Percentiles rank a stretch among this genome's conserved stretches.
phyloP scores from a whole-genome alignment of 2,329 filamentous ascomycete genomes.

The Fusarium mexicanum region DNA sequence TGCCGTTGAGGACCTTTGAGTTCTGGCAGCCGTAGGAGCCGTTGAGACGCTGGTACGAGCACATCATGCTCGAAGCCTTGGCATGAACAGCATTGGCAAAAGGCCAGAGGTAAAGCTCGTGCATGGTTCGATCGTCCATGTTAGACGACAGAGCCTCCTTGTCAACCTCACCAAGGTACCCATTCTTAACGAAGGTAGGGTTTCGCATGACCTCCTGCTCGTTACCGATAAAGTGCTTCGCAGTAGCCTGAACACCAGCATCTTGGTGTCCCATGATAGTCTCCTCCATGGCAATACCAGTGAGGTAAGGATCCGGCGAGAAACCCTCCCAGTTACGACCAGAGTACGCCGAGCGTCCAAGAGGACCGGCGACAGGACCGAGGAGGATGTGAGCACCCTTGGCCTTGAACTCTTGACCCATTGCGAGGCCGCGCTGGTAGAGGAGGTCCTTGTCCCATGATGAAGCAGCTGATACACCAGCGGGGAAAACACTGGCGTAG shows the following conservation, averaged over 20 bases:
- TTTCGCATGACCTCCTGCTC: constrained; percentile 50
- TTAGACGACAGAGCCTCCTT: constrained; percentile 53
- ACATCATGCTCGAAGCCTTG: constrained; percentile 61
- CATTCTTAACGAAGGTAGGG: constrained; percentile 40
- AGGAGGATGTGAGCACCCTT: constrained; percentile 80
- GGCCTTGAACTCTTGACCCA: constrained; percentile 69
- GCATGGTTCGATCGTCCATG: constrained; percentile 68
- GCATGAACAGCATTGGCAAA: constrained; percentile 48
- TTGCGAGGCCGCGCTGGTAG: constrained; percentile 65
- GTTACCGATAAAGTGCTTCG: constrained; percentile 53
- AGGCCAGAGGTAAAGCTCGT: constrained; percentile 58
- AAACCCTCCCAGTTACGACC: constrained; percentile 74
- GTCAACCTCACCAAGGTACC: constrained; percentile 38
- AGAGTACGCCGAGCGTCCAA: constrained; percentile 54
- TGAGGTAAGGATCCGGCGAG: constrained; percentile 74
- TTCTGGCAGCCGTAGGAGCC: constrained; percentile 87
- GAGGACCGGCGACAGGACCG: constrained; percentile 50
- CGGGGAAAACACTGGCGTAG: constrained; percentile 57
- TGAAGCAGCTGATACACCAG: constrained; percentile 69
- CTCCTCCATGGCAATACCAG: constrained; percentile 60
- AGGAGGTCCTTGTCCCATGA: constrained; percentile 77
- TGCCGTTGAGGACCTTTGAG: constrained; percentile 76
- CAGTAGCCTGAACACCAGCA: constrained; percentile 51
- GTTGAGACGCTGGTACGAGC: constrained; percentile 81
- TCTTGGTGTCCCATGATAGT: constrained; percentile 49